phyloP scores from a whole-genome alignment of 495 filamentous ascomycete species.

The Neurospora sp. region DNA sequence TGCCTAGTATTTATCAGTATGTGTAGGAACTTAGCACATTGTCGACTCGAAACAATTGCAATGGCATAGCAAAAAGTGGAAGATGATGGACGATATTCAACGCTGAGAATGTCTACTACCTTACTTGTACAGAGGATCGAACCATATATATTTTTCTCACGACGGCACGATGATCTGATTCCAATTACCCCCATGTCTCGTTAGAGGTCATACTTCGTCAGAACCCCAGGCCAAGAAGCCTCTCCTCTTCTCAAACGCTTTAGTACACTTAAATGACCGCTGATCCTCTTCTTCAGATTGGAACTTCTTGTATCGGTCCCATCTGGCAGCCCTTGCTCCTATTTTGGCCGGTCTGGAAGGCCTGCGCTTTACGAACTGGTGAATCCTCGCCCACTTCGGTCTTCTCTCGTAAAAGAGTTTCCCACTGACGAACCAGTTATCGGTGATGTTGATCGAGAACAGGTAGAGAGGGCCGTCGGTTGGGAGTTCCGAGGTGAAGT shows the following conservation, averaged over 20 bases:
- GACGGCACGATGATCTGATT: not conserved
- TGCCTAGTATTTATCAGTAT: not conserved
- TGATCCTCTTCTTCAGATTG: not conserved
- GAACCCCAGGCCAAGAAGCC: not conserved
- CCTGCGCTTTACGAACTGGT: not conserved
- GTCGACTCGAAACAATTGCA: not conserved
- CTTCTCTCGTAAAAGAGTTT: not conserved
- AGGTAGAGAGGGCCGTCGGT: not conserved
- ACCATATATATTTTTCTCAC: not conserved
- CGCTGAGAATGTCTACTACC: not conserved
- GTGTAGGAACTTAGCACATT: not conserved
- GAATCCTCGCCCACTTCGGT: not conserved
- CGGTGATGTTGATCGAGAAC: not conserved
- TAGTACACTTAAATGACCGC: not conserved
- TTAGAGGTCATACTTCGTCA: not conserved
- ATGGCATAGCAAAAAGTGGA: not conserved
- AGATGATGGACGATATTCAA: not conserved
- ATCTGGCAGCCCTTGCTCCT: not conserved
- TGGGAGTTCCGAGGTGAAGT: no score
- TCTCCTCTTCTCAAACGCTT: not conserved
- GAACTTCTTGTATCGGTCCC: not conserved
- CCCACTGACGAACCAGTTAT: not conserved
- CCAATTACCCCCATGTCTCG: not conserved
- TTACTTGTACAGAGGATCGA: not conserved
- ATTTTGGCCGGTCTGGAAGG: no score